Percentiles rank a stretch among this genome's conserved stretches.
phyloP scores from a whole-genome alignment of 2,329 filamentous ascomycete genomes.

The Coniochaeta hoffmannii region DNA sequence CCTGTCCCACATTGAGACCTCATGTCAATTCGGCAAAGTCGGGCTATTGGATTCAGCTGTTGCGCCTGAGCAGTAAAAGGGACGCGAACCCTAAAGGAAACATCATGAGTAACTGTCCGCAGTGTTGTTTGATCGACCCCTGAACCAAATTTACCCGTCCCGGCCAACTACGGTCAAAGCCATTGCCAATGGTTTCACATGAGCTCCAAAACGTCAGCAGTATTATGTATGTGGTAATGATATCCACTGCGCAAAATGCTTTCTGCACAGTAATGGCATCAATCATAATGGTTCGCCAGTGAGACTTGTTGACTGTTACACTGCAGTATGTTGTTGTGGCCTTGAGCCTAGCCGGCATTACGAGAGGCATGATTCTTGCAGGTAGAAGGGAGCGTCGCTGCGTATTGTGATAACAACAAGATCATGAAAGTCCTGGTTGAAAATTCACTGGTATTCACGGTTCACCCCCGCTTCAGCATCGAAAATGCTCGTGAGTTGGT shows the following conservation, averaged over 20 bases:
- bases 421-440: no score
- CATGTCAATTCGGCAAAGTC: background rate
- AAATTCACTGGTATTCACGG: no score
- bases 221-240: background rate
- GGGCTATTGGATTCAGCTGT: background rate
- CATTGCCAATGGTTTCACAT: background rate
- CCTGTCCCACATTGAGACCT: background rate
- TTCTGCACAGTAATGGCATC: no score
- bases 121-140: background rate
- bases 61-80: background rate
- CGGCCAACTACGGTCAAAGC: background rate
- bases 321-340: no score
- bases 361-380: no score
- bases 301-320: no score
- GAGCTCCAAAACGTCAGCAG: background rate
- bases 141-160: background rate
- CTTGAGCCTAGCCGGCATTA: no score
- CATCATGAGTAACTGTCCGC: background rate
- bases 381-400: no score
- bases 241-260: background rate
- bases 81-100: background rate
- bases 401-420: no score
- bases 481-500: no score
- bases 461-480: no score
- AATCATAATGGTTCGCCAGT: no score